Evolutionary conservation across 495 filamentous ascomycete genomes (phyloP), one percentile per base, ranked within the genome.

Genomic region (Melanomma pulvis-pyrius): DNA sequence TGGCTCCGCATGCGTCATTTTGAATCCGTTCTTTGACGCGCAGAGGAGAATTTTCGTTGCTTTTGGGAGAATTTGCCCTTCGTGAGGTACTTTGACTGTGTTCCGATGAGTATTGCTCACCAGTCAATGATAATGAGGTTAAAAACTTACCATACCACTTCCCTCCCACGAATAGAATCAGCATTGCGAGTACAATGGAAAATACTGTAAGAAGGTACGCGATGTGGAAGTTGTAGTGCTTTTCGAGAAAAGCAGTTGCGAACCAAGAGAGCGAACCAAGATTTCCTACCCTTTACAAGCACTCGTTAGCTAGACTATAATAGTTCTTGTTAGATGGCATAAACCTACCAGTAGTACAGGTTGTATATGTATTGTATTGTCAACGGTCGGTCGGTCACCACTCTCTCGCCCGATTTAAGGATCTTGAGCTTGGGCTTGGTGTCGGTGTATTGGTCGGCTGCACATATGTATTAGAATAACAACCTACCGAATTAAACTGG

Each of bases 301-400:
- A 29, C 54, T 46, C 47, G 51, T n/a, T 15, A 28, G 28, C 8
- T 52, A 12, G 4, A 11, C 8, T 22, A 36, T 24, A 25, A 11
- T 13, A 17, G n/a, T 25, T 26, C 15, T 4, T 26, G 2, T 26
- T 11, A 25, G 7, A 21, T 21, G 15, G 2, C 19, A 2, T n/a
- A 19, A 47, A 30, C 84, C 66, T 83, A 80, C 71, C 84, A 83
- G 66, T 87, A 89, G 69, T 83, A 89, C 72, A 85, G 82, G 41
- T 87, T 82, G 78, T 86, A 86, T n/a, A 87, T 82, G 9, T 81
- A 81, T 69, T 85, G 83, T 4, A 87, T 82, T 3, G 86, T 90
- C 21, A 84, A 76, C 51, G 84, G 81, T 5, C 85, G 83, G 55
- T 87, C 83, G 52, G 83, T 73, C 59, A 90, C 82, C 19, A 88